phyloP scores from a whole-genome alignment of 2,329 filamentous ascomycete genomes.

The Cadophora sp. region DNA sequence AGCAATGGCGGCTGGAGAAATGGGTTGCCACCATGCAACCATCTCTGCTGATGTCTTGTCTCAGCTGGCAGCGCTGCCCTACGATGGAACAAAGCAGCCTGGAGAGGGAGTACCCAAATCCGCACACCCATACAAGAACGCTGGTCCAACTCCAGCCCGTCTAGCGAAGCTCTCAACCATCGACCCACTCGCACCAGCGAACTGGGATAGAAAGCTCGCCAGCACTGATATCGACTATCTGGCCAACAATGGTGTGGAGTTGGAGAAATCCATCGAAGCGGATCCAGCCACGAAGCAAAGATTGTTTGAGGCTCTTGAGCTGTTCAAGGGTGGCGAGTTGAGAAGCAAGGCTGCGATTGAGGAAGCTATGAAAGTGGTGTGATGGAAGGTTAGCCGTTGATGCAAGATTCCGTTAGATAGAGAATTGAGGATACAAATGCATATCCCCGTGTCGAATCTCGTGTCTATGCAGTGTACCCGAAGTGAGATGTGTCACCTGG shows the following conservation, averaged over 20 bases:
- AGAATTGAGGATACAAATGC: not conserved
- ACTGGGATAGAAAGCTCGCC: slow-evolving; percentile 23
- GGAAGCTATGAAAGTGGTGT: slow-evolving; percentile 22
- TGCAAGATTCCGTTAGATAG: not conserved
- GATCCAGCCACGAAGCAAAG: slow-evolving; percentile 20
- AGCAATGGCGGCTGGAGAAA: slow-evolving; percentile 24
- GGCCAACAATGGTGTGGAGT: slow-evolving; percentile 22
- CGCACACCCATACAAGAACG: slow-evolving; percentile 18
- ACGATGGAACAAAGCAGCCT: slow-evolving; percentile 24
- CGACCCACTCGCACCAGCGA: slow-evolving; percentile 20
- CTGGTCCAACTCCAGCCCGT: slow-evolving; percentile 19
- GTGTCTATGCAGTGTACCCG: not conserved
- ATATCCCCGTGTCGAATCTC: not conserved
- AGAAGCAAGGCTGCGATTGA: slow-evolving; percentile 25
- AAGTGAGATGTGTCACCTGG: not conserved
- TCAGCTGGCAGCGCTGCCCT: slow-evolving; percentile 16
- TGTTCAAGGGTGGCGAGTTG: slow-evolving; percentile 26
- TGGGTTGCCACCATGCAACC: slow-evolving; percentile 25
- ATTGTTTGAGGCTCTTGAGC: slow-evolving; percentile 22
- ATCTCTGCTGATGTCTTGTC: slow-evolving; percentile 20
- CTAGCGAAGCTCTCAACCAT: slow-evolving; percentile 16
- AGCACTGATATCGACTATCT: slow-evolving; percentile 26
- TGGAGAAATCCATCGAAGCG: slow-evolving; percentile 23
- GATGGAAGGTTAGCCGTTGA: not conserved
- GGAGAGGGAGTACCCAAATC: slow-evolving; percentile 23